Conservation (phyloP, 2,329 filamentous ascomycete genomes). For the Neonectria ditissima region DNA sequence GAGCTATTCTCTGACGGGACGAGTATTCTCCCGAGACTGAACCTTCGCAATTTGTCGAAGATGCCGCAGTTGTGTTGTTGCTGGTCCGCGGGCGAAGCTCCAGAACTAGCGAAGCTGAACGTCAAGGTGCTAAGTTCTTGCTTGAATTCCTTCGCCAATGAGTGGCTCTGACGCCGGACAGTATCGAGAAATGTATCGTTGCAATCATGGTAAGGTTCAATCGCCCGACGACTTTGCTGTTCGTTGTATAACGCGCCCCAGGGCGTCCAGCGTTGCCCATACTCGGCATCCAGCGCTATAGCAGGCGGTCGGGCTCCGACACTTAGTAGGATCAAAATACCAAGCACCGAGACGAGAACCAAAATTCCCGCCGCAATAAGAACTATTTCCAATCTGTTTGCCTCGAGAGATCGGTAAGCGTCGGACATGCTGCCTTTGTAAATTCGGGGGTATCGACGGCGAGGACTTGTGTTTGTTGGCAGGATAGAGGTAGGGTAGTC, state of each 20-base stretch:
- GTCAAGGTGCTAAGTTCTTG: constrained; percentile 39
- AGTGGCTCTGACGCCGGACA: constrained; percentile 45
- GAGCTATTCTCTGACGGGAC: constrained; percentile 29
- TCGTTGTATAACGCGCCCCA: constrained; percentile 35
- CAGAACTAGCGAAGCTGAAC: constrained; percentile 32
- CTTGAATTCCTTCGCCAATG: constrained; percentile 41
- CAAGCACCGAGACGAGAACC: constrained; percentile 48
- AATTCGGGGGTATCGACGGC: neutral
- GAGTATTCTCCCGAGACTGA: constrained; percentile 38
- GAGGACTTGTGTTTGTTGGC: neutral
- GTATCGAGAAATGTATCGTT: constrained; percentile 39
- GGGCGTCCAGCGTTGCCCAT: constrained; percentile 33
- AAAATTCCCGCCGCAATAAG: constrained; percentile 50
- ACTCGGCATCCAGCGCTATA: constrained; percentile 29
- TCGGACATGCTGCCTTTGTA: constrained; percentile 40
- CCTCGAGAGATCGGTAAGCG: constrained; percentile 40
- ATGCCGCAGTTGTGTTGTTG: constrained; percentile 11
- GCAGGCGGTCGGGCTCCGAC: constrained; percentile 36
- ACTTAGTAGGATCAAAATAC: constrained; percentile 48
- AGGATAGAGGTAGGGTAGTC: neutral
- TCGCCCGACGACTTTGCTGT: constrained; percentile 20
- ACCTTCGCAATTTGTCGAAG: constrained; percentile 15
- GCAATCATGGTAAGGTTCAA: constrained; percentile 32
- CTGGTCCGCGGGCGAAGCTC: constrained; percentile 18
- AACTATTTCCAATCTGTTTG: constrained; percentile 49